Base-by-base conservation (phyloP, 1,139 yeast species). In the Hyphopichia wangnamkhiaoensis region DNA sequence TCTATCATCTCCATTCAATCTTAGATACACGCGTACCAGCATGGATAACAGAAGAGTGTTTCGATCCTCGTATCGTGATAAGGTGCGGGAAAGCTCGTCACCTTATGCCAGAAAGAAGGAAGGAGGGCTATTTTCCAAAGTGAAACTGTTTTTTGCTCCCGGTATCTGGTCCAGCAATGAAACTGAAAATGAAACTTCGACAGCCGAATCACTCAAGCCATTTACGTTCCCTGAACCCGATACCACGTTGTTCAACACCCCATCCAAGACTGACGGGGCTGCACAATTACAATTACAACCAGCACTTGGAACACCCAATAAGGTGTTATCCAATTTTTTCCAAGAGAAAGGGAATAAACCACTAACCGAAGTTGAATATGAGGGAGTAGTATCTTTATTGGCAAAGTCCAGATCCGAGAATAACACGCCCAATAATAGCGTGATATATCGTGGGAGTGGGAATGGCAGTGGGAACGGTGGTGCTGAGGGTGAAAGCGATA, bases 311-410 rank as follows among this genome's bases (percentile, higher is more conserved):
- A 52, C 63, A n/a, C 53, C 68, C 7, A 84, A 82, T 57, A 80
- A 77, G 38, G 73, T 79, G 21, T 67, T 90, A 41, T 84, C 91
- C 5, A 79, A 74, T 31, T 90, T 90, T 55, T 90, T 90, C 59
- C 74, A 74, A 26, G 69, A 68, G 29, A 89, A 87, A 55, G 96
- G 96, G n/a, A 79, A 82, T 43, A 65, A 65, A 14, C 91, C 94
- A 8, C 67, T 90, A 43, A 74, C 82, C 9, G 90, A 84, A 14
- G 71, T 89, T 35, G 98, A 91, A 59, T 76, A 83, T 47, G 95
- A 84, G 54, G 96, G 96, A 4, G 95, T 90, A 0, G 61, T 86
- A 53, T 78, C 95, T 73, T 57, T 76, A 58, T 44, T 69, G 39
- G 48, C 61, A 16, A 50, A 53, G 37, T 43, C n/a, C 42, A 40